These are phyloP conservation scores for Hypoxylon sp. DNA, from an alignment of 2,329 filamentous ascomycete genomes.

Conservation along the genomic window DNA sequence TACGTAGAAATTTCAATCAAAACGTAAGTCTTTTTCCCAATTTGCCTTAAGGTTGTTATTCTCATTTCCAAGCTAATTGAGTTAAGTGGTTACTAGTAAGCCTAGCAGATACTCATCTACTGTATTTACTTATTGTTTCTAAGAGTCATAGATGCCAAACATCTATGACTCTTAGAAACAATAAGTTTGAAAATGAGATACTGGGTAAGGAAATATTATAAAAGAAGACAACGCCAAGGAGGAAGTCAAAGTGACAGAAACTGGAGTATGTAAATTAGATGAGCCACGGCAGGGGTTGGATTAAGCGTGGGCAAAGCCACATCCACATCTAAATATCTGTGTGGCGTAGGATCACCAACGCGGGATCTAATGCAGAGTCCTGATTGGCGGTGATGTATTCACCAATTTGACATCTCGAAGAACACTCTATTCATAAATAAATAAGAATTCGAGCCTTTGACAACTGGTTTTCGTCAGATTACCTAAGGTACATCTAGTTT, in stretches of 20 bases:
- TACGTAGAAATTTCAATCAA: not conserved
- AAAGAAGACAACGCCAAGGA: not conserved
- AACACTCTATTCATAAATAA: not conserved
- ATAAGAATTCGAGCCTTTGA: slow-evolving; percentile 7
- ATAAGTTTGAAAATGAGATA: no score
- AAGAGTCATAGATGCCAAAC: not conserved
- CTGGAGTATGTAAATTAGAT: not conserved
- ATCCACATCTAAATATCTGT: slow-evolving; percentile 10
- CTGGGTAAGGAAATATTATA: not conserved
- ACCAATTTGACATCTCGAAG: slow-evolving; percentile 19
- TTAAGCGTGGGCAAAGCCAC: slow-evolving; percentile 18
- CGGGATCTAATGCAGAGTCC: slow-evolving; percentile 8
- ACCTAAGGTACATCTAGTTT: not conserved
- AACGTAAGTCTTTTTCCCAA: not conserved
- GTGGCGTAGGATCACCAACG: slow-evolving; percentile 16
- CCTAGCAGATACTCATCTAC: not conserved
- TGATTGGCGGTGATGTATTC: slow-evolving; percentile 19
- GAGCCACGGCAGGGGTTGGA: not conserved
- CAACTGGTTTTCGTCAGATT: slow-evolving; percentile 7
- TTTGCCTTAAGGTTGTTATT: not conserved
- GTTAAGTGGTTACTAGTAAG: not conserved
- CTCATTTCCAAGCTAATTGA: not conserved
- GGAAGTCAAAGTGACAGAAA: not conserved
- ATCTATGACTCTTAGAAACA: no score
- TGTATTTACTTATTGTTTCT: not conserved